Evolutionary conservation across 306 rosid species (phyloP).

Genomic region (Myrica gale): DNA sequence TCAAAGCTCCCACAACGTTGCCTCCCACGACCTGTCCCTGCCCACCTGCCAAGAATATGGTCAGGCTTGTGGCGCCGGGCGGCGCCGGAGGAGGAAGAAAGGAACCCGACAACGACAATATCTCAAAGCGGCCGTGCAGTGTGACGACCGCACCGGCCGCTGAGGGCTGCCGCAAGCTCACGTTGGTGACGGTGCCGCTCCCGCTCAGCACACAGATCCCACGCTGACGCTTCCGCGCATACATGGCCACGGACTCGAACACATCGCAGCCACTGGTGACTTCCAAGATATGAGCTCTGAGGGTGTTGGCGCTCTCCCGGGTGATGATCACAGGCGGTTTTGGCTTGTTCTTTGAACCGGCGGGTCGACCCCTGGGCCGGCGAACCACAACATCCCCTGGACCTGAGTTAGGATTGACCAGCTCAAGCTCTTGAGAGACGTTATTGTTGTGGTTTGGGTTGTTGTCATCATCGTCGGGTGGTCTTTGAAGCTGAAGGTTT

Average conservation of each 20-base stretch:
- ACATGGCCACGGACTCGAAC: conserved; percentile 75
- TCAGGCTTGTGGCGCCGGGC: conserved; percentile 78
- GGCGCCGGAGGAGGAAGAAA: conserved; percentile 94
- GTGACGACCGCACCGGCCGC: conserved; percentile 56
- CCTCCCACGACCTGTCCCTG: conserved; percentile 95
- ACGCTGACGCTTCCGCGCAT: conserved; percentile 72
- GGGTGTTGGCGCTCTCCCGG: conserved; percentile 81
- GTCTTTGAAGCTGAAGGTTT: conserved; percentile 59
- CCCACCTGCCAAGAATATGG: conserved; percentile 76
- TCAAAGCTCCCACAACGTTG: conserved; percentile 76
- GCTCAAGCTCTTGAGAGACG: conserved; percentile 45
- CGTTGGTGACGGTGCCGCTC: conserved; percentile 77
- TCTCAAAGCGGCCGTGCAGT: conserved; percentile 73
- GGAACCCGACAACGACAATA: conserved; percentile 70
- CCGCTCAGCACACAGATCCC: conserved; percentile 92
- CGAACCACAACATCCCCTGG: conserved; percentile 52
- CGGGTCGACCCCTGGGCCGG: conserved; percentile 74
- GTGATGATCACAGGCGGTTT: conserved; percentile 86
- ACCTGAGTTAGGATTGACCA: conserved; percentile 46
- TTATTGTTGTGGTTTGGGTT: conserved; percentile 33
- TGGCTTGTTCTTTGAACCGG: conserved; percentile 77
- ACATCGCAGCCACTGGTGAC: conserved; percentile 77
- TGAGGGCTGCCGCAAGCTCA: conserved; percentile 63
- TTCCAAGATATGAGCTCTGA: conserved; percentile 88
- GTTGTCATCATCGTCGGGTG: conserved; percentile 25